Percentiles rank a stretch among this genome's conserved stretches.
These are phyloP conservation scores for Aspergillus nanangensis DNA, from an alignment of 495 filamentous ascomycete species.

Conservation along the genomic window DNA sequence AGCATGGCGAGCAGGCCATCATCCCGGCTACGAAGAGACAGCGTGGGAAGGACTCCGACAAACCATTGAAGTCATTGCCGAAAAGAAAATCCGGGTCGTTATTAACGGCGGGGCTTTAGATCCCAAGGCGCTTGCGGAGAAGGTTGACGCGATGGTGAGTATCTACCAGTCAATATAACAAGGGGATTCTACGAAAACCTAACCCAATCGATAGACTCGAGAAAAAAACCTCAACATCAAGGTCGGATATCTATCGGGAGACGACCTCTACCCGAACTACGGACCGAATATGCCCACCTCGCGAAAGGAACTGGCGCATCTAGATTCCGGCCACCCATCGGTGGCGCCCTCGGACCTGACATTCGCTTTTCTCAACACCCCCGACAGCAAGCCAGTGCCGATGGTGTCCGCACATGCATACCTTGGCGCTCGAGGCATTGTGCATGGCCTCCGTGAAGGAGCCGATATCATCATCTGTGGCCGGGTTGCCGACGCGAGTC, in stretches of 20 bases:
- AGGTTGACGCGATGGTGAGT: slow-evolving; percentile 30
- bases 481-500: slow-evolving; percentile 46
- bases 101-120: slow-evolving; percentile 44
- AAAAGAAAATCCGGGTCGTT: slow-evolving; percentile 39
- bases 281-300: slow-evolving; percentile 24
- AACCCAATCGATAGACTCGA: too few species aligned
- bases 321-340: slow-evolving; percentile 26
- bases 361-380: slow-evolving; percentile 19
- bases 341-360: slow-evolving; percentile 8
- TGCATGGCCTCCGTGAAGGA: slow-evolving; percentile 33
- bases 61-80: slow-evolving; percentile 36
- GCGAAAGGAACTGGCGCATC: slow-evolving; percentile 27
- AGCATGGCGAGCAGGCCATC: slow-evolving; percentile 28
- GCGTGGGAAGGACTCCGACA: slow-evolving; percentile 42
- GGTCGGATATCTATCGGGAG: slow-evolving; percentile 46
- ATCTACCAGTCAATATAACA: too few species aligned
- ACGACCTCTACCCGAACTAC: slow-evolving; percentile 29
- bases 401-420: slow-evolving; percentile 35
- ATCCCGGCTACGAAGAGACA: slow-evolving; percentile 37
- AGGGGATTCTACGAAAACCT: too few species aligned
- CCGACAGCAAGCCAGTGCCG: slow-evolving; percentile 8
- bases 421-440: slow-evolving; percentile 44
- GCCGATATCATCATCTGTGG: slow-evolving; percentile 54
- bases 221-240: slow-evolving; percentile 28
- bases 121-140: slow-evolving; percentile 37